Conservation (phyloP, 2,329 filamentous ascomycete genomes). For the Xylogone sp. region DNA sequence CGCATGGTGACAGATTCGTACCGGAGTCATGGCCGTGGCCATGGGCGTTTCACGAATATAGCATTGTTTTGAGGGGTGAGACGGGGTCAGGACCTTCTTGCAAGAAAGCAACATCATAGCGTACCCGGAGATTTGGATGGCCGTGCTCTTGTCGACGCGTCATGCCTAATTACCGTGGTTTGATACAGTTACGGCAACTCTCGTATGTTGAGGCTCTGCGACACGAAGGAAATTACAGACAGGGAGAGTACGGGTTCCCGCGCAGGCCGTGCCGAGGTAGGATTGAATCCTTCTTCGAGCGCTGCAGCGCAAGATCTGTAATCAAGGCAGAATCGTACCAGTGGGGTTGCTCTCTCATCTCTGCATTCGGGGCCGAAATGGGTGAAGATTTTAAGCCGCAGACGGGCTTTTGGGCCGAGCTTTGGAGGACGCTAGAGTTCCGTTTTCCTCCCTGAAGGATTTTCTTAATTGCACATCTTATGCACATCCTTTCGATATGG, state of each 20-base stretch:
- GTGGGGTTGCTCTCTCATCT: not conserved
- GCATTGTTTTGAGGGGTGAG: not conserved
- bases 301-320: too few species aligned
- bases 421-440: not conserved
- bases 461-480: constrained; percentile 12
- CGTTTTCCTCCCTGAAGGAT: constrained; percentile 4
- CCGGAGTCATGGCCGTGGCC: too few species aligned
- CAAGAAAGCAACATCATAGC: not conserved
- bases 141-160: not conserved
- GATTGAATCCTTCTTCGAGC: too few species aligned
- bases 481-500: not conserved
- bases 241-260: too few species aligned
- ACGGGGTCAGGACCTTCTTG: not conserved
- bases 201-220: too few species aligned
- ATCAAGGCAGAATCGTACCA: not conserved
- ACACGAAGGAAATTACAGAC: too few species aligned
- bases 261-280: too few species aligned
- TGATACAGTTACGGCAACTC: too few species aligned
- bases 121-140: not conserved
- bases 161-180: too few species aligned
- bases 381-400: not conserved
- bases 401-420: not conserved
- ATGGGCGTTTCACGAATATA: not conserved
- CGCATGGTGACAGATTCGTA: too few species aligned
- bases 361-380: not conserved